Base-by-base conservation (phyloP, 768 basidiomycete genomes). In the Albatrellus ellisii region DNA sequence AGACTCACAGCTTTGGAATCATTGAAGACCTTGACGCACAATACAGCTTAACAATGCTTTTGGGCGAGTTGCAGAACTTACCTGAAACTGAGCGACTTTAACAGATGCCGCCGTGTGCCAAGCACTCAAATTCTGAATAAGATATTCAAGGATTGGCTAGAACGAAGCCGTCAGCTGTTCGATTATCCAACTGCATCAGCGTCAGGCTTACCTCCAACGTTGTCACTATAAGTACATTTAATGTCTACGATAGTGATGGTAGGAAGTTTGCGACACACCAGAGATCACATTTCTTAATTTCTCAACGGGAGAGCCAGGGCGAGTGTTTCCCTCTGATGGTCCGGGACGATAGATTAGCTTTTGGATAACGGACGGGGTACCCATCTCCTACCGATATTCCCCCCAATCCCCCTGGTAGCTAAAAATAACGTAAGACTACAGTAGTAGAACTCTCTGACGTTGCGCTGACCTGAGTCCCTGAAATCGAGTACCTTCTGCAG, bases 401-500 rank as follows among this genome's bases (percentile, higher is more conserved):
- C 73, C 52, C 73, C 70, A 36, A 94, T 85, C 59, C 76, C 80
- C 69, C 90, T 91, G 53, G 76, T 69, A 22, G 83, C 75, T 73
- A 14, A 7, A 15, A 21, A 27, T 40, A 9, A 46, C 28, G 21
- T 47, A 35, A 15, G 36, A 27, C 15, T 22, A 26, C 12, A 33
- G 9, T 12, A 40, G 7, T 35, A 25, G 28, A 6, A 33, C 12
- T 22, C 46, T 15, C 41, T 8, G 18, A 54, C 69, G 9, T 43
- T n/a, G n/a, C n/a, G n/a, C n/a, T n/a, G n/a, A 78, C 79, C 73
- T 4, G 76, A 75, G 61, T 94, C 90, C 38, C 88, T 69, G 62
- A 92, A 92, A 21, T 67, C 77, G 56, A 97, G 58, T 5, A 94
- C 75, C 61, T 87, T 75, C 88, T 89, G 92, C 17, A 92, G 61